Base-by-base conservation (phyloP, 805 yeast genomes). In the Candida chilensis region DNA sequence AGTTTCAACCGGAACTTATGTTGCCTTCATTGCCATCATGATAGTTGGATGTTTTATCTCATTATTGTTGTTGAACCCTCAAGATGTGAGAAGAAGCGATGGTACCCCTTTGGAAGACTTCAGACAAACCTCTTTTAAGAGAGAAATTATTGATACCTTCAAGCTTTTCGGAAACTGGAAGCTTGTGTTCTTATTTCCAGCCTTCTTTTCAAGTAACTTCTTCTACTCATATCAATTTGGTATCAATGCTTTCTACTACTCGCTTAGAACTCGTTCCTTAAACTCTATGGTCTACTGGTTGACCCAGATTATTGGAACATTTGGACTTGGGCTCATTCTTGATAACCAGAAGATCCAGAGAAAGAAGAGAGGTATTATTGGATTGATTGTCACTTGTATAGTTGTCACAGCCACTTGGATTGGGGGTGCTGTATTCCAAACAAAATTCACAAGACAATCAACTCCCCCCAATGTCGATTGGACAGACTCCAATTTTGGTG, bases 251-350 rank as follows among this genome's bases (percentile, higher is more conserved):
- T 34, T 36, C 27, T 34, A 34, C 14, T 39, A 32, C 29, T 24
- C 37, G 6, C 19, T 33, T 8, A 32, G 42, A 32, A 31, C 42
- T 2, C 35, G 39, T 27, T 35, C 40, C 16, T 37, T 39, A 16
- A 31, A 32, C 20, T 37, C 39, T 17, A 29, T 37, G 36, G 15
- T 32, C 17, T 39, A 37, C 26, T 39, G 42, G 42, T 18, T 37
- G 5, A 27, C 39, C 9, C 42, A 39, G 29, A 20, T 37, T 14
- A 30, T 37, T 13, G 38, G 37, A 6, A 33, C 37, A 11, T 39
- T 33, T 24, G 28, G 35, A 7, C 22, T 37, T 15, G 28, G 36
- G 6, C 16, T 21, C 2, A 17, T 39, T 4, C 21, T 34, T 11
- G 42, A 39, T 32, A 27, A 25, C 20, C 24, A 25, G 12, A 18